Percentiles rank a stretch among this genome's conserved stretches.
These are phyloP conservation scores for Talaromyces marneffei DNA, from an alignment of 2,329 filamentous ascomycete species.

Conservation along the genomic window DNA sequence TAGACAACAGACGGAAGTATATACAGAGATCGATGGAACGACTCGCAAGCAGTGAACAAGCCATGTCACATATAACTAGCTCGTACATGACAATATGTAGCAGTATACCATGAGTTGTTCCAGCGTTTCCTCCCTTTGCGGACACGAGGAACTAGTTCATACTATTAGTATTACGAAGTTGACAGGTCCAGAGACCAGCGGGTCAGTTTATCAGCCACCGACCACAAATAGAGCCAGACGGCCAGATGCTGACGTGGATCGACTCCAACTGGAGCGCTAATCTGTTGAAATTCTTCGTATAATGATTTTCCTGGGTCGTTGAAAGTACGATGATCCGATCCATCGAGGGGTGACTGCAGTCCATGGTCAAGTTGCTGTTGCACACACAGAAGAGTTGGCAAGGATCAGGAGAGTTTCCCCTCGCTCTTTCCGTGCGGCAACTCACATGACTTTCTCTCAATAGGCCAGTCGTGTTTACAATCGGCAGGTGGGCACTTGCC, in stretches of 20 bases:
- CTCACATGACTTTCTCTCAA: conserved; percentile 1
- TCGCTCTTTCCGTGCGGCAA: not conserved
- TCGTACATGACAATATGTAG: not conserved
- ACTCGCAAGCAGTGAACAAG: no score
- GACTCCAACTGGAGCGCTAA: not conserved
- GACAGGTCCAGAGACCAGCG: conserved; percentile 4
- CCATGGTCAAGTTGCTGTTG: not conserved
- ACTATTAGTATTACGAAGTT: no score
- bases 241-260: not conserved
- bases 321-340: not conserved
- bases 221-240: not conserved
- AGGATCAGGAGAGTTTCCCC: no score
- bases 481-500: conserved; percentile 6
- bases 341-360: not conserved
- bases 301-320: not conserved
- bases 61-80: conserved; percentile 1
- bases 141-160: not conserved
- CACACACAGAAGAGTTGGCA: not conserved
- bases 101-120: not conserved
- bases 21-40: not conserved
- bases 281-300: not conserved
- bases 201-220: not conserved
- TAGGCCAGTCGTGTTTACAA: not conserved
- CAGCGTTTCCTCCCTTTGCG: not conserved
- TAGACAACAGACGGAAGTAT: not conserved